phyloP scores from a whole-genome alignment of 305 asterid genomes.

The Coffea humblotiana region DNA sequence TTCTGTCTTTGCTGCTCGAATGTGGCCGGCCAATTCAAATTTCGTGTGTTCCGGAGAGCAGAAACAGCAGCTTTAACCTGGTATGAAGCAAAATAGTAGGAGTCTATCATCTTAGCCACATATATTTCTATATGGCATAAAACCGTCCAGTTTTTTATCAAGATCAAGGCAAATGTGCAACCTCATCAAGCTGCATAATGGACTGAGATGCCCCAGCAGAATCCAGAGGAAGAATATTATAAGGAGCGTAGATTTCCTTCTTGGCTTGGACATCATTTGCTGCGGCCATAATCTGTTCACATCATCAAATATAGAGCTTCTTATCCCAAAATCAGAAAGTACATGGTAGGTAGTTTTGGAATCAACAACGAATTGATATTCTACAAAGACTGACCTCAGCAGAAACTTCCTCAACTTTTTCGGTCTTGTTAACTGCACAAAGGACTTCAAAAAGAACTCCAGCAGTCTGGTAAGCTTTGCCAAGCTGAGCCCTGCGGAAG shows the following conservation, averaged over 20 bases:
- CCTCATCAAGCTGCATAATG: conserved; percentile 99
- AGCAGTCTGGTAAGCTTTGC: conserved; percentile 98
- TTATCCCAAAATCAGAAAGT: not conserved
- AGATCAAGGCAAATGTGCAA: conserved; percentile 16
- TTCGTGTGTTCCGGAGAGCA: conserved; percentile 67
- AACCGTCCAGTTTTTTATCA: not conserved
- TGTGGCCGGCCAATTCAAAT: conserved; percentile 79
- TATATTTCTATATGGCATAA: not conserved
- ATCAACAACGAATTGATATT: not conserved
- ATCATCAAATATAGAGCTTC: not conserved
- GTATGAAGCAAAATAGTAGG: conserved; percentile 15
- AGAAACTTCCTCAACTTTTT: conserved; percentile 93
- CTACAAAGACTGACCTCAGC: conserved; percentile 71
- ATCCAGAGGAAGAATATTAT: conserved; percentile 92
- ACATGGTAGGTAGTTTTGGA: not conserved
- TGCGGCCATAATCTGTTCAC: conserved; percentile 88
- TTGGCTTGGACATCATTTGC: conserved; percentile 97
- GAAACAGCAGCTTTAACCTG: conserved; percentile 93
- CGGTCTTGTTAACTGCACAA: conserved; percentile 95
- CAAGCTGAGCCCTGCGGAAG: conserved; percentile 85
- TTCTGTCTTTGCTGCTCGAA: conserved; percentile 79
- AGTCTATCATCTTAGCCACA: conserved; percentile 10
- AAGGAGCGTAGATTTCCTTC: conserved; percentile 88
- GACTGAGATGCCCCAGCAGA: conserved; percentile 93
- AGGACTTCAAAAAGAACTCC: conserved; percentile 98